Evolutionary conservation across 2,329 filamentous ascomycete species (phyloP), one percentile per base, ranked within the genome.

Genomic region (Triangularia setosa): DNA sequence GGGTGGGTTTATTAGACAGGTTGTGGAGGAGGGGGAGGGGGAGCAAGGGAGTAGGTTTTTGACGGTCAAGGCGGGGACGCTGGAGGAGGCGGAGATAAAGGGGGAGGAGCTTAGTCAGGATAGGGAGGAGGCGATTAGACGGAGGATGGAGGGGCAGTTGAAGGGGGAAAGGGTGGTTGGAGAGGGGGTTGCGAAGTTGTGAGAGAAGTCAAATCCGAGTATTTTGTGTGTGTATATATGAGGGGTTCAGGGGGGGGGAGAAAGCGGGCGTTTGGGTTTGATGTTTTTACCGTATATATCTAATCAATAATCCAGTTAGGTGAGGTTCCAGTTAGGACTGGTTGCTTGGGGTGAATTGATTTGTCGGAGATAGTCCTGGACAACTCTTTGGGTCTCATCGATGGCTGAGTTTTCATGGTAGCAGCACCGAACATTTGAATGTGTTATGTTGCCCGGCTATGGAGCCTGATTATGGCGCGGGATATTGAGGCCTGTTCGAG

Each of bases 1-100:
- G 83, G 76, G 83, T 0, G 75, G 73, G 1, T 92, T 92, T 67
- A 82, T 87, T 24, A 76, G 68, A 25, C 68, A 72, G 18, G 80
- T 74, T 1, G 77, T 80, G 1, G 72, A 77, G 53, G 72, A 3
- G 53, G 64, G 44, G n/a, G n/a, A n/a, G n/a, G 71, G 76, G 54
- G 64, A 72, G 21, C 60, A 66, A 30, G 67, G 70, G 66, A 68
- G 65, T 18, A 77, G 73, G 9, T 84, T 82, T 27, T 78, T 76
- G 14, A 76, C 68, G 33, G 75, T 88, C 62, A 78, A 77, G 70
- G 81, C 84, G 5, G 84, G 79, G 76, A 84, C 80, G 2, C 69
- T 85, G 54, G 72, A 82, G 66, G 84, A 87, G 73, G 73, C 72
- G 24, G 71, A 74, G 18, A 71, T 84, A n/a, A 76, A 72, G 1